Base-by-base conservation (phyloP, 345 rosid genomes). In the Conringia planisiliqua region DNA sequence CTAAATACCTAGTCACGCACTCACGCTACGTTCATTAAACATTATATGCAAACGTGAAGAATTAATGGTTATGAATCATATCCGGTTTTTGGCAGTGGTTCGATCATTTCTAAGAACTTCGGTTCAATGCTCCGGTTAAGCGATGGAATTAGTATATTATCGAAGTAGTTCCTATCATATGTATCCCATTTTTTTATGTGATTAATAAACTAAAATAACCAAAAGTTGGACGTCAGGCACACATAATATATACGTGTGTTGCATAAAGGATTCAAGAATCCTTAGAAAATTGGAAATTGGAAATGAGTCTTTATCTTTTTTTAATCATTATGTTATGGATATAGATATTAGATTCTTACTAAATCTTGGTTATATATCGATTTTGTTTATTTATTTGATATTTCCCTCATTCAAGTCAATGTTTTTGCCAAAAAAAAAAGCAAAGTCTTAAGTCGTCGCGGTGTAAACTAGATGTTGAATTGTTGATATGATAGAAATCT, bases 401-500 rank as follows among this genome's bases (percentile, higher is more conserved):
- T 30, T 27, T 18, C 43, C 17, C 18, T 13, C 20, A 20, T 18
- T 30, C 44, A 35, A 72, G 63, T 42, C 55, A 51, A 62, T 62
- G 62, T 18, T 63, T 62, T 62, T 29, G 70, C 76, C 17, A 58
- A 11, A 58, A 16, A 9, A 7, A 20, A 27, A 20, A 7, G 10
- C 38, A 55, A 33, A 74, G 78, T 66, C 52, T 42, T 20, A 32
- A 60, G 44, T 58, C 62, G 9, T 57, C 43, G 36, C 54, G 43
- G 52, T 59, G 52, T 59, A 61, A 50, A 40, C 0, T 18, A 38
- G 55, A 75, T 68, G 79, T 68, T n/a, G n/a, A n/a, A n/a, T n/a
- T n/a, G n/a, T n/a, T 51, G 73, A 68, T 68, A 68, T 50, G 72
- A 57, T 56, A 65, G 18, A 66, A 66, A 10, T 56, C 7, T 66